These are phyloP conservation scores for Sordariomycetes sp. DNA, from an alignment of 2,329 filamentous ascomycete species.

Conservation along the genomic window DNA sequence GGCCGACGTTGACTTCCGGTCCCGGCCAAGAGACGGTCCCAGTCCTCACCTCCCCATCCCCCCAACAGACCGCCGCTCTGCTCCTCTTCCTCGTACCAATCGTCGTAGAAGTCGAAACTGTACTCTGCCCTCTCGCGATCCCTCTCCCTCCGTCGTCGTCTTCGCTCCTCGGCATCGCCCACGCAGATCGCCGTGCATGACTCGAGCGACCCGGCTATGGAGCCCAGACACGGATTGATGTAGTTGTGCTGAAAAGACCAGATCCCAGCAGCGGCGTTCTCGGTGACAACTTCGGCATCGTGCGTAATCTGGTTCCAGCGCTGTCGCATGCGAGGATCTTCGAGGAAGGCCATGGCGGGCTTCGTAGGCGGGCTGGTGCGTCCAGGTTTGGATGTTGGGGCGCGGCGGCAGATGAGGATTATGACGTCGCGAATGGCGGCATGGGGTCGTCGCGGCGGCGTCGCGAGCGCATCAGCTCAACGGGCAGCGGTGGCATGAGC, in stretches of 20 bases:
- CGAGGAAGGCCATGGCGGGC: slow-evolving; percentile 48
- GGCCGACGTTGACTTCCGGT: slow-evolving; percentile 40
- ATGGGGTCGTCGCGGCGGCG: neutral
- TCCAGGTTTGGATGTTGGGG: neutral
- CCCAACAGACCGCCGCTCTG: slow-evolving; percentile 50
- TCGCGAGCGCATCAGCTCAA: neutral
- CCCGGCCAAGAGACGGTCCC: slow-evolving; percentile 73
- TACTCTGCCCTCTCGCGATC: slow-evolving; percentile 59
- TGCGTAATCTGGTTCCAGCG: slow-evolving; percentile 89
- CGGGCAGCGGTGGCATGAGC: neutral
- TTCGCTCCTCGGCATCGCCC: slow-evolving; percentile 64
- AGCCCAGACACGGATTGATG: slow-evolving; percentile 69
- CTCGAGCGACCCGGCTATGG: slow-evolving; percentile 56
- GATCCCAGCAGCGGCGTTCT: slow-evolving; percentile 82
- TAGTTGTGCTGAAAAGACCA: slow-evolving; percentile 85
- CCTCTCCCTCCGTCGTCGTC: slow-evolving; percentile 58
- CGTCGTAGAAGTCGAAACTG: slow-evolving; percentile 95
- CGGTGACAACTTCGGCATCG: slow-evolving; percentile 83
- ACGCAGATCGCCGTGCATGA: slow-evolving; percentile 65
- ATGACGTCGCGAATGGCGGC: slow-evolving; percentile 2
- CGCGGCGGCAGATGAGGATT: too few relatives aligned
- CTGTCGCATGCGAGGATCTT: slow-evolving; percentile 84
- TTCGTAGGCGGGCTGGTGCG: neutral
- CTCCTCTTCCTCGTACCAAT: slow-evolving; percentile 67
- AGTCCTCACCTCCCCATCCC: slow-evolving; percentile 72